Percentiles rank a stretch among this genome's conserved stretches.
Conservation (phyloP, 164 flowering plant genomes). For the Magnolia kwangsiensis region DNA sequence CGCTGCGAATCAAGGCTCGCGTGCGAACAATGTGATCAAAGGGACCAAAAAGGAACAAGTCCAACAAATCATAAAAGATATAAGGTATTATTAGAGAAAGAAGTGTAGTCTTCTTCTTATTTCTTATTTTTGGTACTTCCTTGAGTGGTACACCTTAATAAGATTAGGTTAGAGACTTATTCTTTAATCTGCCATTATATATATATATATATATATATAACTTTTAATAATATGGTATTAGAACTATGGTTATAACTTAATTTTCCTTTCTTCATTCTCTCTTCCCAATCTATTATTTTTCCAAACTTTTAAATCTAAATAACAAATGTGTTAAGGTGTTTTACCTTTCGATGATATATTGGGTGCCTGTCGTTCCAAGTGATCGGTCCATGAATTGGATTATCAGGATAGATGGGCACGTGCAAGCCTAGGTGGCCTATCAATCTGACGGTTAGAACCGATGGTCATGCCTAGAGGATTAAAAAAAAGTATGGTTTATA, state of each 20-base stretch:
- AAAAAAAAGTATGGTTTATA: background rate
- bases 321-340: background rate
- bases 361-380: background rate
- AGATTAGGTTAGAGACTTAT: too few species aligned
- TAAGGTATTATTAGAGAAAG: slow-evolving; percentile 43
- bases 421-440: background rate
- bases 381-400: background rate
- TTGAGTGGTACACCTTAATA: too few species aligned
- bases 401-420: background rate
- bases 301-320: too few species aligned
- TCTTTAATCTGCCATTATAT: too few species aligned
- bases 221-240: too few species aligned
- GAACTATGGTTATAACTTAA: too few species aligned
- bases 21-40: slow-evolving; percentile 84
- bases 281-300: too few species aligned
- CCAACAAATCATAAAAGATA: slow-evolving; percentile 76
- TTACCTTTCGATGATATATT: too few species aligned
- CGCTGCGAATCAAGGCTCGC: slow-evolving; percentile 91
- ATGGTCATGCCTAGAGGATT: background rate
- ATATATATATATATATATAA: too few species aligned
- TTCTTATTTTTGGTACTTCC: too few species aligned
- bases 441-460: background rate
- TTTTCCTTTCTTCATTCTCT: too few species aligned
- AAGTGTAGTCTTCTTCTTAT: too few species aligned
- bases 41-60: slow-evolving; percentile 94